Conservation (phyloP, 306 rosid genomes). For the Quercus bicolor region DNA sequence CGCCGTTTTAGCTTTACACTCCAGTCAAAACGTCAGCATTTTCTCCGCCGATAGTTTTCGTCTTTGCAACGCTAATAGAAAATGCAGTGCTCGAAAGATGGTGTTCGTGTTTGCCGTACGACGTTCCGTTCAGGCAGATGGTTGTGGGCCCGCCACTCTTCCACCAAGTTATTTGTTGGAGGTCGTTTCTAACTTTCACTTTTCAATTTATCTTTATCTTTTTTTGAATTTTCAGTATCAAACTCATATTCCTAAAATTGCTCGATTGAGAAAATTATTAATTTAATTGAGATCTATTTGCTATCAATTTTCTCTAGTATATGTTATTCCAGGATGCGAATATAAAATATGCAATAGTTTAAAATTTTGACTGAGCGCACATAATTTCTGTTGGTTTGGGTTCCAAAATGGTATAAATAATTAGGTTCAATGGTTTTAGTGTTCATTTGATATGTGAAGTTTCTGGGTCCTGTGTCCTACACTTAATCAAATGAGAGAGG, state of each 20-base stretch:
- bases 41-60: too few relatives aligned
- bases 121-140: conserved; percentile 15
- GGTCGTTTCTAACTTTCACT: conserved; percentile 29
- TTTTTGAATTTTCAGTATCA: background rate
- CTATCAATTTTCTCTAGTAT: background rate
- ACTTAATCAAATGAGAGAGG: background rate
- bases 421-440: background rate
- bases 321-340: background rate
- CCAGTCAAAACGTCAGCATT: too few relatives aligned
- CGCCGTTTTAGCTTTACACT: background rate
- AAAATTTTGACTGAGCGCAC: background rate
- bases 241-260: background rate
- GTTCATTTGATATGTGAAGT: background rate
- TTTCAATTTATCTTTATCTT: background rate
- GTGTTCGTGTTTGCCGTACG: conserved; percentile 14
- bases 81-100: conserved; percentile 24
- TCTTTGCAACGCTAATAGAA: background rate
- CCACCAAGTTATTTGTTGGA: conserved; percentile 48
- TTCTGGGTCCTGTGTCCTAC: too few relatives aligned
- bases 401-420: background rate
- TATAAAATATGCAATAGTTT: background rate
- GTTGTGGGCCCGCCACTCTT: conserved; percentile 24
- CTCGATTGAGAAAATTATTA: too few relatives aligned
- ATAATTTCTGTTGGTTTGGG: background rate
- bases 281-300: too few relatives aligned